A percentile compares a stretch with the other conserved stretches of the same genome.
Conservation (phyloP, 371 early-diverging fungal genomes). For the Apophysomyces trapeziformis region DNA sequence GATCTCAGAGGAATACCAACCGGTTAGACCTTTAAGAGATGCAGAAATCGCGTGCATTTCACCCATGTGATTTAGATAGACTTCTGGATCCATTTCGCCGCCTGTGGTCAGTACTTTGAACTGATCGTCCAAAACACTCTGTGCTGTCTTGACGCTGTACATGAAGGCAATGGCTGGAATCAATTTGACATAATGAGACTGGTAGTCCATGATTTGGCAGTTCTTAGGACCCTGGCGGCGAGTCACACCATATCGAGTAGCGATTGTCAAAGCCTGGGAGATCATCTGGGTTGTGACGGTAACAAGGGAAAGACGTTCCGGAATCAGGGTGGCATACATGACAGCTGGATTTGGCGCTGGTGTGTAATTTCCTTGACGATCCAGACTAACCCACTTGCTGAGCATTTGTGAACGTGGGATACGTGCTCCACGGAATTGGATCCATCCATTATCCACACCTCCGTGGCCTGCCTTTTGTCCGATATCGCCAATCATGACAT, state of each 20-base stretch:
- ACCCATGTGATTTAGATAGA: slow-evolving; percentile 58
- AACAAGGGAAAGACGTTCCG: slow-evolving; percentile 62
- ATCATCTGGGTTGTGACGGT: slow-evolving; percentile 44
- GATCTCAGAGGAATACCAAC: slow-evolving; percentile 65
- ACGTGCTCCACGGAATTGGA: slow-evolving; percentile 87
- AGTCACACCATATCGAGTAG: slow-evolving; percentile 68
- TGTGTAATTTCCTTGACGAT: slow-evolving; percentile 62
- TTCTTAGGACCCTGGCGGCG: slow-evolving; percentile 70
- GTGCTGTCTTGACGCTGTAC: slow-evolving; percentile 46
- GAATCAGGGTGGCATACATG: slow-evolving; percentile 70
- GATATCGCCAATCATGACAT: slow-evolving; percentile 84
- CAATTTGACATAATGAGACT: slow-evolving; percentile 62
- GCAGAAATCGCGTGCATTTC: slow-evolving; percentile 69
- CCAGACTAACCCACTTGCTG: slow-evolving; percentile 66
- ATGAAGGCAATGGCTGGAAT: slow-evolving; percentile 64
- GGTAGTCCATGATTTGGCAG: slow-evolving; percentile 74
- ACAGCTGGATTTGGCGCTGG: slow-evolving; percentile 64
- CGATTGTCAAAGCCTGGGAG: slow-evolving; percentile 65
- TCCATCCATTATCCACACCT: slow-evolving; percentile 94
- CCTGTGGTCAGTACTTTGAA: slow-evolving; percentile 40
- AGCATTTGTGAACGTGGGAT: slow-evolving; percentile 87
- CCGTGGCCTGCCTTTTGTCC: slow-evolving; percentile 82
- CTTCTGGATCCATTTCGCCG: slow-evolving; percentile 44
- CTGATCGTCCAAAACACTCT: slow-evolving; percentile 27
- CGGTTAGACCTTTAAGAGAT: slow-evolving; percentile 56